These are phyloP conservation scores for Wickerhamomyces bisporus DNA, from an alignment of 805 yeast species.

Conservation along the genomic window DNA sequence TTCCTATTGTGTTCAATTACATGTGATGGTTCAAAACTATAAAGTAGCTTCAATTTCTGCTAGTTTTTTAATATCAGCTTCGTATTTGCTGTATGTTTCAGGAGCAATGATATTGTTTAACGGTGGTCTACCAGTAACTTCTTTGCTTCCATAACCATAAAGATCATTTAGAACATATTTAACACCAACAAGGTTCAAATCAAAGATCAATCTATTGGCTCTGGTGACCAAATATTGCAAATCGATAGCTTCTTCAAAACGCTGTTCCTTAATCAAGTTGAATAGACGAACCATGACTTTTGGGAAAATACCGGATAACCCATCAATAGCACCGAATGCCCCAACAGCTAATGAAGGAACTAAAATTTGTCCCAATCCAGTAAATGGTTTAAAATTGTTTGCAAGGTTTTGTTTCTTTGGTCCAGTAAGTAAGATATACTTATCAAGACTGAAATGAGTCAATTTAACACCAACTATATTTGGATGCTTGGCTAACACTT, in stretches of 20 bases:
- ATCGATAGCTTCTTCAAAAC: constrained; percentile 33
- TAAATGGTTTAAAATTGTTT: constrained; percentile 37
- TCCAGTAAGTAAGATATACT: constrained; percentile 35
- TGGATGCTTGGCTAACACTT: constrained; percentile 26
- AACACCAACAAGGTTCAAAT: constrained; percentile 29
- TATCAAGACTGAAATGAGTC: constrained; percentile 43
- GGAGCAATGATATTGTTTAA: constrained; percentile 13
- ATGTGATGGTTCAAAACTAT: too few relatives aligned
- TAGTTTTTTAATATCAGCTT: constrained; percentile 13
- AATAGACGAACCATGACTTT: constrained; percentile 37
- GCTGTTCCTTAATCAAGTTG: constrained; percentile 30
- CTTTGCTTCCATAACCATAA: constrained; percentile 23
- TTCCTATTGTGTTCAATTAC: too few relatives aligned
- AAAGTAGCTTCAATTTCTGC: constrained; percentile 14
- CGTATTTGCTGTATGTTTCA: constrained; percentile 11
- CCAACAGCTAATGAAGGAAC: constrained; percentile 42
- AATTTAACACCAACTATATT: constrained; percentile 35
- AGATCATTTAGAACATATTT: constrained; percentile 22
- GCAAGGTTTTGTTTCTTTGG: constrained; percentile 29
- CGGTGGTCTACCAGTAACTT: constrained; percentile 29
- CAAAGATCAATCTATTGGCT: constrained; percentile 30
- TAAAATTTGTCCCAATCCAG: constrained; percentile 50
- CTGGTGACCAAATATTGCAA: constrained; percentile 39
- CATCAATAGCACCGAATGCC: constrained; percentile 46
- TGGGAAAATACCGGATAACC: constrained; percentile 47